These are phyloP conservation scores for Neurospora sp. DNA, from an alignment of 495 filamentous ascomycete genomes.

Conservation along the genomic window DNA sequence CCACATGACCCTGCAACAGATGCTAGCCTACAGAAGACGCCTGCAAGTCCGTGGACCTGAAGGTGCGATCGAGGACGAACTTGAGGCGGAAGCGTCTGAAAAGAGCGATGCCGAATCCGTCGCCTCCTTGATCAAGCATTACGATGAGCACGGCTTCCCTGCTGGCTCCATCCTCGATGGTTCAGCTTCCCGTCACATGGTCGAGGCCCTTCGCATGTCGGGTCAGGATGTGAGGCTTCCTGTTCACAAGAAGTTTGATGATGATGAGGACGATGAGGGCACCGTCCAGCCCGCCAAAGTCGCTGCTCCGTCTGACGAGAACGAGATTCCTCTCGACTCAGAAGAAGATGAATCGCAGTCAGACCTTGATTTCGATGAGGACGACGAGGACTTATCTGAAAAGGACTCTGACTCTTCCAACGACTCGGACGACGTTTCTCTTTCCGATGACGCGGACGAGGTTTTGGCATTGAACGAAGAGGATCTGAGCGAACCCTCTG, in stretches of 20 bases:
- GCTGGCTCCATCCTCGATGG: conserved; percentile 37
- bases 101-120: conserved; percentile 22
- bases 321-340: neutral
- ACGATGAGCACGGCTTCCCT: conserved; percentile 40
- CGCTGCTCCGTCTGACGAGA: neutral
- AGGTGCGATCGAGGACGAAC: neutral
- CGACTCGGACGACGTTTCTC: conserved; percentile 7
- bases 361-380: neutral
- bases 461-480: neutral
- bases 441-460: neutral
- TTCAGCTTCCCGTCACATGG: conserved; percentile 29
- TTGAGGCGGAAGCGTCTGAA: conserved; percentile 2
- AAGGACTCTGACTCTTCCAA: conserved; percentile 14
- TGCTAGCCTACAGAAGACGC: conserved; percentile 2
- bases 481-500: conserved; percentile 1
- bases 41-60: neutral
- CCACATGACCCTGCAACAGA: neutral
- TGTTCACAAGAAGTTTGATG: conserved; percentile 25
- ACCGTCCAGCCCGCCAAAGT: neutral
- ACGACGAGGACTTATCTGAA: conserved; percentile 4
- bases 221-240: conserved; percentile 20
- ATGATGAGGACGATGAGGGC: conserved; percentile 15
- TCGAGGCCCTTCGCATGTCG: conserved; percentile 14
- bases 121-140: conserved; percentile 24
- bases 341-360: neutral